These are phyloP conservation scores for Saccharomycopsis fermentans DNA, from an alignment of 805 yeast species.

Conservation along the genomic window DNA sequence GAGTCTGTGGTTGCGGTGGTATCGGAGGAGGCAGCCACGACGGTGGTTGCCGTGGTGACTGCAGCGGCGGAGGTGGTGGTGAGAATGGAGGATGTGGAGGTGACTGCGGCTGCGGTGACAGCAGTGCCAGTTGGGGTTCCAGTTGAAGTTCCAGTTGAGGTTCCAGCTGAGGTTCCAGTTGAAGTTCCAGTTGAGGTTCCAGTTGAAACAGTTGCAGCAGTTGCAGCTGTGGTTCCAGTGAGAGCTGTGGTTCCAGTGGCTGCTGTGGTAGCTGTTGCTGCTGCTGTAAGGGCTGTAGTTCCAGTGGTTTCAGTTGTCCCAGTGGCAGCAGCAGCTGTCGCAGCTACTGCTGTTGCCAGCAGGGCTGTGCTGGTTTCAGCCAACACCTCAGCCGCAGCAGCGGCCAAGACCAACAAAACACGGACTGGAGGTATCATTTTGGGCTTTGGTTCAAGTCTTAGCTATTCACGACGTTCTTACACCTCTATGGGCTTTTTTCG, in stretches of 20 bases:
- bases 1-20: constrained; percentile 1
- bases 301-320: constrained; percentile 17
- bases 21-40: constrained; percentile 17
- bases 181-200: constrained; percentile 10
- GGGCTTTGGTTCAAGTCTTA: background rate
- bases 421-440: background rate
- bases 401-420: background rate
- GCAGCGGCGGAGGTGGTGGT: background rate
- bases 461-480: no score
- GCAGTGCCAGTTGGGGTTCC: background rate
- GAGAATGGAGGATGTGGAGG: background rate
- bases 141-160: background rate
- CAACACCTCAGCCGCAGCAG: background rate
- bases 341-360: background rate
- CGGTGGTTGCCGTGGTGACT: constrained; percentile 8
- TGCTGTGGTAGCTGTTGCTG: constrained; percentile 7
- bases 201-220: background rate
- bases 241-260: constrained; percentile 8
- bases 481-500: no score
- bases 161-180: constrained; percentile 27
- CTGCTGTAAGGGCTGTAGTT: constrained; percentile 9
- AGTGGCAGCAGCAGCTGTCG: background rate
- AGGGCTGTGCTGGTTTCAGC: background rate
- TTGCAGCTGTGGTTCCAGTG: constrained; percentile 27
- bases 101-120: background rate